Percentiles rank a stretch among this genome's conserved stretches.
phyloP scores from a whole-genome alignment of 2,329 filamentous ascomycete genomes.

The Colletotrichum tropicale region DNA sequence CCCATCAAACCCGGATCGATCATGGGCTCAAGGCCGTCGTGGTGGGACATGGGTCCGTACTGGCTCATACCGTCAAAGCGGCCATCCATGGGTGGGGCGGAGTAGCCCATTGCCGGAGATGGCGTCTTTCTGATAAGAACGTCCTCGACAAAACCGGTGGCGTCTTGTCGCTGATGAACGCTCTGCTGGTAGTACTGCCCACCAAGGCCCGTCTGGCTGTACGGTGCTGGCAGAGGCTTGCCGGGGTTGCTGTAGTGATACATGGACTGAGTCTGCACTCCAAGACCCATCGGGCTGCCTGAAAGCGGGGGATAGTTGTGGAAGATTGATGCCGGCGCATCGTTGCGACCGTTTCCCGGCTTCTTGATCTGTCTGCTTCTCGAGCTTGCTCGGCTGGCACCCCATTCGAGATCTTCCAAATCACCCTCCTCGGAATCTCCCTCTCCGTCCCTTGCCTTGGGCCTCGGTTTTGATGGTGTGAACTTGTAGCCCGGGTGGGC shows the following conservation, averaged over 20 bases:
- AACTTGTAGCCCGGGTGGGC: slow-evolving; percentile 96
- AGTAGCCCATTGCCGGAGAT: slow-evolving; percentile 30
- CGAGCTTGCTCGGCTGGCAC: slow-evolving; percentile 30
- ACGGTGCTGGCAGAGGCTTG: slow-evolving; percentile 41
- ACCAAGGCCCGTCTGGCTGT: slow-evolving; percentile 33
- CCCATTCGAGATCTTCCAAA: slow-evolving; percentile 51
- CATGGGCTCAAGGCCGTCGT: slow-evolving; percentile 23
- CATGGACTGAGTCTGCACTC: slow-evolving; percentile 17
- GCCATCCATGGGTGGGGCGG: slow-evolving; percentile 7
- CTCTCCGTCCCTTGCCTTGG: slow-evolving; percentile 38
- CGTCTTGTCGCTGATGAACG: slow-evolving; percentile 27
- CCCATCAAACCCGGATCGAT: slow-evolving; percentile 20
- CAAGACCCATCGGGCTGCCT: slow-evolving; percentile 18
- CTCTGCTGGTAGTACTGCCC: slow-evolving; percentile 42
- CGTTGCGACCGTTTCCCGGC: slow-evolving; percentile 33
- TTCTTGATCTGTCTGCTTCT: slow-evolving; percentile 30
- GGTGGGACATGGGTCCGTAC: slow-evolving; percentile 17
- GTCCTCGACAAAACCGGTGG: slow-evolving; percentile 30
- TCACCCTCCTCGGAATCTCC: slow-evolving; percentile 48
- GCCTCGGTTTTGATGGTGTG: slow-evolving; percentile 74
- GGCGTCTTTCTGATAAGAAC: slow-evolving; percentile 36
- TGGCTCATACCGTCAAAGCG: slow-evolving; percentile 19
- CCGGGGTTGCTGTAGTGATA: slow-evolving; percentile 19
- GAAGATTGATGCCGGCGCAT: slow-evolving; percentile 23
- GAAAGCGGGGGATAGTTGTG: slow-evolving; percentile 9